phyloP scores from a whole-genome alignment of 257 asterid species.

The Nicotiana undulata region DNA sequence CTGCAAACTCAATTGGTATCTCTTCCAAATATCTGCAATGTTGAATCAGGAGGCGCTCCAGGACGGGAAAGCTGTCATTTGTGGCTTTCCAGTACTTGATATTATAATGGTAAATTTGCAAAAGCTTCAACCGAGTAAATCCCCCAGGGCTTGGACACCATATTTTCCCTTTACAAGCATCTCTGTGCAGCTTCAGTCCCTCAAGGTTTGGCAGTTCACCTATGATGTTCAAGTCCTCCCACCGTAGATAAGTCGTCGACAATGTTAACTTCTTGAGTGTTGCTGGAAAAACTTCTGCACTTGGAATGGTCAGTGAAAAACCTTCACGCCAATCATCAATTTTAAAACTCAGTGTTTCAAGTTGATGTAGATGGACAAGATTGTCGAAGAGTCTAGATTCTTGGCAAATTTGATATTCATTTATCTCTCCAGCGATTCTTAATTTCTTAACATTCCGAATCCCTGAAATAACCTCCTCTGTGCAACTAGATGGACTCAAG shows the following conservation, averaged over 20 bases:
- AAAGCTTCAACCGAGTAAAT: neutral
- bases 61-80: neutral
- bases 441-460: no score
- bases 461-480: no score
- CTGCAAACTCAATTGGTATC: neutral
- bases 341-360: neutral
- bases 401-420: no score
- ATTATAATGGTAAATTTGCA: neutral
- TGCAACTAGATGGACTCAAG: no score
- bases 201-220: no score
- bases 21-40: neutral
- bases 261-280: neutral
- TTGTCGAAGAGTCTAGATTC: no score
- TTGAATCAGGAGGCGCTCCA: neutral
- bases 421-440: no score
- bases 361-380: neutral
- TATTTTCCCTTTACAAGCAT: neutral
- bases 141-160: no score
- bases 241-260: no score
- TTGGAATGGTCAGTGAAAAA: neutral
- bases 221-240: no score
- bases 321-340: neutral
- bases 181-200: no score
- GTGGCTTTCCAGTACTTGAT: neutral
- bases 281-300: slow-evolving; percentile 15